These are phyloP conservation scores for Penicillium palitans DNA, from an alignment of 2,329 filamentous ascomycete genomes.

Conservation along the genomic window DNA sequence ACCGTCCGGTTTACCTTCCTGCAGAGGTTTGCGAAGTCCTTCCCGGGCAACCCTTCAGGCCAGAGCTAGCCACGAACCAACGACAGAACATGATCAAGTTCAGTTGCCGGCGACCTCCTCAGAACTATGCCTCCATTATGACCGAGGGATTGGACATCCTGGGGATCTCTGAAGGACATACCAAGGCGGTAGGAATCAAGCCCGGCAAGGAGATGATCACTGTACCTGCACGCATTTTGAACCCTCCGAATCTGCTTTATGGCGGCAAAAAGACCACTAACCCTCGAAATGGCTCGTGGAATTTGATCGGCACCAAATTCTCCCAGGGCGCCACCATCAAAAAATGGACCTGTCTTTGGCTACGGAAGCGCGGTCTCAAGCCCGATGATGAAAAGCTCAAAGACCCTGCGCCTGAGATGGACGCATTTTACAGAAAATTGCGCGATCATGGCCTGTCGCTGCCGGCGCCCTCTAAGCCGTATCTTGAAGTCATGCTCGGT, in stretches of 20 bases:
- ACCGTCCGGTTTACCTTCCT: constrained; percentile 63
- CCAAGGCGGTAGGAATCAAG: constrained; percentile 5
- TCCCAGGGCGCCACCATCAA: background rate
- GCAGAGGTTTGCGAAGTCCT: constrained; percentile 63
- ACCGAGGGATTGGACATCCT: constrained; percentile 19
- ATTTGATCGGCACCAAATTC: constrained; percentile 17
- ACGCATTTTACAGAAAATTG: background rate
- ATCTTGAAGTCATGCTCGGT: background rate
- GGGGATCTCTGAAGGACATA: constrained; percentile 5
- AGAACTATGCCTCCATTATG: constrained; percentile 64
- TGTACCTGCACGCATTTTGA: constrained; percentile 18
- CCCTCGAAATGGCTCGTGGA: constrained; percentile 18
- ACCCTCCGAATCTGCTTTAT: constrained; percentile 18
- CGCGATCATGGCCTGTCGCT: constrained; percentile 5
- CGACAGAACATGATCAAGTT: constrained; percentile 68
- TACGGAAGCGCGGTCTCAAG: background rate
- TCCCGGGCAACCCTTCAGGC: constrained; percentile 61
- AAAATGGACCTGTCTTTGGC: constrained; percentile 8
- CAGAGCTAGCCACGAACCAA: constrained; percentile 58
- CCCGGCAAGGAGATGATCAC: constrained; percentile 13
- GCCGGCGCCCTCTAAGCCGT: background rate
- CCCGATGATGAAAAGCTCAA: background rate
- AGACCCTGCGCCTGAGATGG: background rate
- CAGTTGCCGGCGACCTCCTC: constrained; percentile 63
- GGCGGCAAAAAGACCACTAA: background rate